Evolutionary conservation across 2,329 filamentous ascomycete species (phyloP).

Genomic region (Alternaria sp.): DNA sequence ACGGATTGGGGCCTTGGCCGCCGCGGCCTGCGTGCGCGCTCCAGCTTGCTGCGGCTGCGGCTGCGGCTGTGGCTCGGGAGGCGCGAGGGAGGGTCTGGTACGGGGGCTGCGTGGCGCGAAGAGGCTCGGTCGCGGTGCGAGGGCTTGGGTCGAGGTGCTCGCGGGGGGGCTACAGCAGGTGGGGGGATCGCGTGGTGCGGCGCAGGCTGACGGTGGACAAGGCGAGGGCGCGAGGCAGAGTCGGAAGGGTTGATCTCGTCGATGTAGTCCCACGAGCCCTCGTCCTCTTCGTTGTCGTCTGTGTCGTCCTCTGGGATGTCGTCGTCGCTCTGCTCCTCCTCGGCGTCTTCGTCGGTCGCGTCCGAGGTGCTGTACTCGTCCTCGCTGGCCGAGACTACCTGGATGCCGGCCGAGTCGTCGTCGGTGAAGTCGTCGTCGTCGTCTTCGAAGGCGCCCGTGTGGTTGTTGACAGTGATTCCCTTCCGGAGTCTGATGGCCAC

Average conservation of each 20-base stretch:
- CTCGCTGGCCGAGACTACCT: conserved; percentile 40
- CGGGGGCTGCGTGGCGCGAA: conserved; percentile 44
- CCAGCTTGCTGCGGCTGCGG: conserved; percentile 41
- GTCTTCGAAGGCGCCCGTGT: conserved; percentile 41
- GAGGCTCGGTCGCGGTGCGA: conserved; percentile 47
- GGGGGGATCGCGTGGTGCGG: conserved; percentile 34
- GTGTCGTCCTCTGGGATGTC: conserved; percentile 32
- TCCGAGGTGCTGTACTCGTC: conserved; percentile 36
- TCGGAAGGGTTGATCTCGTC: conserved; percentile 58
- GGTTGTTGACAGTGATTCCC: conserved; percentile 49
- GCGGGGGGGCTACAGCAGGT: conserved; percentile 40
- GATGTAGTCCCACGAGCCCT: conserved; percentile 39
- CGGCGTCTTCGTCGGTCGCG: conserved; percentile 36
- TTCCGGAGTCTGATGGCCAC: conserved; percentile 45
- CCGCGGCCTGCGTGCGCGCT: conserved; percentile 36
- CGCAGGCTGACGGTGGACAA: conserved; percentile 26
- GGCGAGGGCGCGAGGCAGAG: conserved; percentile 53
- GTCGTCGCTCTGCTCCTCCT: conserved; percentile 30
- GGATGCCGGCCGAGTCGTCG: conserved; percentile 43
- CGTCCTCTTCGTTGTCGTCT: conserved; percentile 38
- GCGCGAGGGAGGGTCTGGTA: conserved; percentile 41
- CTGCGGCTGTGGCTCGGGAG: conserved; percentile 43
- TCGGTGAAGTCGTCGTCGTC: conserved; percentile 36
- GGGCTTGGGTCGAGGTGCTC: conserved; percentile 47
- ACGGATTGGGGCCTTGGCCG: conserved; percentile 43